Evolutionary conservation across 2,329 filamentous ascomycete genomes (phyloP).

Genomic region (Trichoderma atrobrunneum): DNA sequence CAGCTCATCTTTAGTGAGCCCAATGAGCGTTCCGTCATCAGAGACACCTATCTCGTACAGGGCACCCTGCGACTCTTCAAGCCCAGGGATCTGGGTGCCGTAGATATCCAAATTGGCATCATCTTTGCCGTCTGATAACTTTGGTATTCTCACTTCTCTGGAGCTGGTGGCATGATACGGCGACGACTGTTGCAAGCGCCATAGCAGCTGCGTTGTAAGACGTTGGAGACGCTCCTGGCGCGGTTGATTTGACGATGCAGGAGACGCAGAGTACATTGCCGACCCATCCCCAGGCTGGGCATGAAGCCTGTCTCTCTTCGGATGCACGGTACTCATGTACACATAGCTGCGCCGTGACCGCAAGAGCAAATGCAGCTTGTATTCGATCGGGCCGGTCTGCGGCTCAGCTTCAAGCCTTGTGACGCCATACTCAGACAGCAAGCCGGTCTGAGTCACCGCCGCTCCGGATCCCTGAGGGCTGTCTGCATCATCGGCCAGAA

Average conservation of each 20-base stretch:
- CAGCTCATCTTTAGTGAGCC: conserved; percentile 85
- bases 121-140: conserved; percentile 63
- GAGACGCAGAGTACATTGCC: conserved; percentile 21
- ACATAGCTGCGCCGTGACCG: conserved; percentile 73
- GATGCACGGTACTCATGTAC: conserved; percentile 60
- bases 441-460: conserved; percentile 29
- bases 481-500: conserved; percentile 51
- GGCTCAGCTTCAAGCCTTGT: conserved; percentile 84
- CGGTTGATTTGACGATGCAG: conserved; percentile 58
- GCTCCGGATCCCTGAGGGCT: conserved; percentile 33
- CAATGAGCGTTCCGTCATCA: conserved; percentile 88
- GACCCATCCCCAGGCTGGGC: conserved; percentile 4
- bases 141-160: conserved; percentile 70
- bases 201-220: conserved; percentile 89
- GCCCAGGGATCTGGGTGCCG: conserved; percentile 65
- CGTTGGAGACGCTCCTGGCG: conserved; percentile 84
- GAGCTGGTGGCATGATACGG: conserved; percentile 82
- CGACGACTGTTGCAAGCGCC: conserved; percentile 92
- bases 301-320: conserved; percentile 3
- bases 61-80: conserved; percentile 91
- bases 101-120: conserved; percentile 49
- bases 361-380: conserved; percentile 88
- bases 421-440: conserved; percentile 61
- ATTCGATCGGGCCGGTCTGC: conserved; percentile 91
- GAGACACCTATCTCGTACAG: conserved; percentile 95